phyloP scores from a whole-genome alignment of 148 eudicot species.

The Beta vulgaris region DNA sequence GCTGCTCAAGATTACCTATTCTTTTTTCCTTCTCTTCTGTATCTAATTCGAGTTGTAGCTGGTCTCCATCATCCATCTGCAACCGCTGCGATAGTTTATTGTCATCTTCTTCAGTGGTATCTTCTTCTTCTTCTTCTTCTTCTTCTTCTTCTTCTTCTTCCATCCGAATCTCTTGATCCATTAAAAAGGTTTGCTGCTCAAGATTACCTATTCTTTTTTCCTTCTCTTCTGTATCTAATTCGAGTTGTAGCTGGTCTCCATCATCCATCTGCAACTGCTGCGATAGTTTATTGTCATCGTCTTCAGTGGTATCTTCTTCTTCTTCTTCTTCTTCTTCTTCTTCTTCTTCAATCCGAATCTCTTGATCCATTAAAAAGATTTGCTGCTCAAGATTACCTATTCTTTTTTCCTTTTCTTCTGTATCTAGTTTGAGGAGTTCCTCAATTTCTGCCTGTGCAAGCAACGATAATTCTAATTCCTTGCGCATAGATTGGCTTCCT shows the following conservation, averaged over 20 bases:
- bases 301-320: slow-evolving; percentile 8
- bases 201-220: no score
- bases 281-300: slow-evolving; percentile 3
- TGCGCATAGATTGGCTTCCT: slow-evolving; percentile 46
- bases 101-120: not conserved
- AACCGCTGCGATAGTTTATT: slow-evolving; percentile 4
- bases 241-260: slow-evolving; percentile 20
- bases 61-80: slow-evolving; percentile 23
- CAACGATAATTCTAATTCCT: slow-evolving; percentile 67
- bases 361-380: slow-evolving; percentile 32
- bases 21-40: no score
- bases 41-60: slow-evolving; percentile 18
- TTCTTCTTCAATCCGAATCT: slow-evolving; percentile 22
- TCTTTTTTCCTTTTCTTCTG: slow-evolving; percentile 41
- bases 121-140: no score
- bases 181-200: no score
- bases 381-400: slow-evolving; percentile 46
- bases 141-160: no score
- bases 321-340: no score
- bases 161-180: no score
- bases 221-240: no score
- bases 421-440: slow-evolving; percentile 50
- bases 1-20: no score
- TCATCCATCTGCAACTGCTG: slow-evolving; percentile 18
- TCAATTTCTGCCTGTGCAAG: slow-evolving; percentile 67